Evolutionary conservation across 805 yeast genomes (phyloP).

Genomic region (Barnettozyma sp.): DNA sequence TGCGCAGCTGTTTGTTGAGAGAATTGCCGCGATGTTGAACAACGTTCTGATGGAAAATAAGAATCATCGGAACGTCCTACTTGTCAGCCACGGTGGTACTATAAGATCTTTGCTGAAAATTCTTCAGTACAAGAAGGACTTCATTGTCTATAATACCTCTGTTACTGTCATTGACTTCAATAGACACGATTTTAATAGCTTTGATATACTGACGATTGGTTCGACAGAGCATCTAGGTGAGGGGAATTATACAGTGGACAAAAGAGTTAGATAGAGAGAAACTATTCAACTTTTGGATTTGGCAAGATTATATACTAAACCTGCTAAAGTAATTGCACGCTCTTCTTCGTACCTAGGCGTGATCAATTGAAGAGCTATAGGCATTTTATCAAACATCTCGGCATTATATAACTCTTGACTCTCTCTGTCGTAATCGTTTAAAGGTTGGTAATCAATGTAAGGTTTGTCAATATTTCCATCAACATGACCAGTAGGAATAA

Average conservation of each 20-base stretch:
- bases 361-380: constrained; percentile 49
- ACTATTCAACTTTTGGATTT: too few species aligned
- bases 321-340: constrained; percentile 16
- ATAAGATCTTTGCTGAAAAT: constrained; percentile 53
- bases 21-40: constrained; percentile 39
- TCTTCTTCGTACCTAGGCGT: constrained; percentile 55
- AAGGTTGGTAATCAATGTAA: constrained; percentile 17
- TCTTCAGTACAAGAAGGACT: constrained; percentile 37
- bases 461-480: constrained; percentile 28
- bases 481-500: constrained; percentile 39
- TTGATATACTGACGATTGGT: constrained; percentile 50
- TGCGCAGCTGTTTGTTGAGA: constrained; percentile 34
- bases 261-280: constrained; percentile 33
- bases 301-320: constrained; percentile 4
- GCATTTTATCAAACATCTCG: constrained; percentile 42
- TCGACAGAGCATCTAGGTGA: constrained; percentile 62
- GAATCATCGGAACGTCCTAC: constrained; percentile 40
- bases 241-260: constrained; percentile 43
- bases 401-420: constrained; percentile 39
- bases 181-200: constrained; percentile 30
- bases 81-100: constrained; percentile 80
- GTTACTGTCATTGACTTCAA: constrained; percentile 58
- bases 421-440: constrained; percentile 27
- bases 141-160: constrained; percentile 70
- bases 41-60: constrained; percentile 39